Evolutionary conservation across 139 green algal genomes (phyloP).

Genomic region (Desmodesmus armatus): DNA sequence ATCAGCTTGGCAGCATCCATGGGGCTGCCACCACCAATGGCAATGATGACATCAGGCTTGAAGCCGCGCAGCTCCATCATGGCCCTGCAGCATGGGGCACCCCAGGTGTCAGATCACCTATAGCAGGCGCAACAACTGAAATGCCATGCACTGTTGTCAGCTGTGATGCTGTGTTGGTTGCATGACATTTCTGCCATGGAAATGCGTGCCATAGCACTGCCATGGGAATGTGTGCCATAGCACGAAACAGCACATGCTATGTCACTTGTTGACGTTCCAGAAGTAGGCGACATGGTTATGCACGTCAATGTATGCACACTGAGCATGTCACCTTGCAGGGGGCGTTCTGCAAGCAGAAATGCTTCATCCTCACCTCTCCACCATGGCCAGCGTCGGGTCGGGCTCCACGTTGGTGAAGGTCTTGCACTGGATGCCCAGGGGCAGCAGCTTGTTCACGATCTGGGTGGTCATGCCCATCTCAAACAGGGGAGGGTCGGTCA

Average conservation of each 20-base stretch:
- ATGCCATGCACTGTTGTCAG: too few species aligned
- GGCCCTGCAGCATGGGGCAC: too few species aligned
- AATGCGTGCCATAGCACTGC: too few species aligned
- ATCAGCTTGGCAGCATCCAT: constrained; percentile 86
- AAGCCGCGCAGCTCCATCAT: constrained; percentile 51
- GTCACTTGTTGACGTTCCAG: too few species aligned
- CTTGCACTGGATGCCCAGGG: constrained; percentile 39
- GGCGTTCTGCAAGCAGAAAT: constrained; percentile 60
- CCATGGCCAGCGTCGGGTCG: constrained; percentile 73
- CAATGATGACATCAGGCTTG: constrained; percentile 78
- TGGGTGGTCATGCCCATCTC: constrained; percentile 71
- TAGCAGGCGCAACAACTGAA: background rate
- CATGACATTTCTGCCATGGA: too few species aligned
- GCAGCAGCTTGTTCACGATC: constrained; percentile 46
- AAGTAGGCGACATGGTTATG: too few species aligned
- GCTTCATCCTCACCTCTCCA: too few species aligned
- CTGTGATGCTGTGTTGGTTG: too few species aligned
- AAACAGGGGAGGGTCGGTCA: constrained; percentile 74
- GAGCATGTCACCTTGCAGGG: too few species aligned
- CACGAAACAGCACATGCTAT: too few species aligned
- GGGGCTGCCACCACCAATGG: constrained; percentile 73
- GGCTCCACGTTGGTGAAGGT: constrained; percentile 55
- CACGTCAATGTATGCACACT: too few species aligned
- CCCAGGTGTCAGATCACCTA: background rate
- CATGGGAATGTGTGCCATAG: too few species aligned